Percentiles rank a stretch among this genome's conserved stretches.
phyloP scores from a whole-genome alignment of 2,329 filamentous ascomycete species.

The Penicillium glabrum region DNA sequence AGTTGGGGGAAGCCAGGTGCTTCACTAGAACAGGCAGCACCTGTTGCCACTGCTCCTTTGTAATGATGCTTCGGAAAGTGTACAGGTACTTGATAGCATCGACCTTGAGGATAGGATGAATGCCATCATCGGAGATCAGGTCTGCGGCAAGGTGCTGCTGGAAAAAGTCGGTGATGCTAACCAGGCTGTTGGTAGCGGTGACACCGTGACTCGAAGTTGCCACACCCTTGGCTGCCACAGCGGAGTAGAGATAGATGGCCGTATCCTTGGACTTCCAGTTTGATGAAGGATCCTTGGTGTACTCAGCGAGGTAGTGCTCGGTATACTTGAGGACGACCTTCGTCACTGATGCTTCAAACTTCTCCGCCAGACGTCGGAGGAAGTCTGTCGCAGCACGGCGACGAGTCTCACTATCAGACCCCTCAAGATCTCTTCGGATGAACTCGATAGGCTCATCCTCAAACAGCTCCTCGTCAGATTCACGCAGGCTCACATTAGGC shows the following conservation, averaged over 20 bases:
- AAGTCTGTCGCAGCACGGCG: constrained; percentile 93
- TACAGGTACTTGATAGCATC: constrained; percentile 98
- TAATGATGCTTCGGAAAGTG: constrained; percentile 92
- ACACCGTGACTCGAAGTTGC: constrained; percentile 87
- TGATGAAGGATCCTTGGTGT: constrained; percentile 63
- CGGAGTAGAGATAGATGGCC: constrained; percentile 93
- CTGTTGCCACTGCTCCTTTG: constrained; percentile 85
- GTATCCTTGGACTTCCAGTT: constrained; percentile 99
- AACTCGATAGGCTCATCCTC: constrained; percentile 99
- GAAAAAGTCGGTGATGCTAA: constrained; percentile 94
- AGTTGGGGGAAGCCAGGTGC: constrained; percentile 85
- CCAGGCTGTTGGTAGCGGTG: constrained; percentile 80
- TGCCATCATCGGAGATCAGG: constrained; percentile 66
- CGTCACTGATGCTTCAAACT: constrained; percentile 83
- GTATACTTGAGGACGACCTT: constrained; percentile 85
- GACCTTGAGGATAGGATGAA: constrained; percentile 87
- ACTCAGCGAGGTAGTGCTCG: constrained; percentile 74
- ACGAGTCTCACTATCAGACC: constrained; percentile 92
- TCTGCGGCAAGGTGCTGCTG: constrained; percentile 89
- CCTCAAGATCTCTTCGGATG: constrained; percentile 90
- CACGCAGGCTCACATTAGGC: constrained; percentile 86
- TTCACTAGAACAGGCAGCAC: constrained; percentile 88
- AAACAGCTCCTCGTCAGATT: constrained; percentile 92
- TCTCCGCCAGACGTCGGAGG: constrained; percentile 80
- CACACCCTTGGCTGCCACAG: constrained; percentile 87